phyloP scores from a whole-genome alignment of 768 basidiomycete genomes.

The Lactarius psammicola region DNA sequence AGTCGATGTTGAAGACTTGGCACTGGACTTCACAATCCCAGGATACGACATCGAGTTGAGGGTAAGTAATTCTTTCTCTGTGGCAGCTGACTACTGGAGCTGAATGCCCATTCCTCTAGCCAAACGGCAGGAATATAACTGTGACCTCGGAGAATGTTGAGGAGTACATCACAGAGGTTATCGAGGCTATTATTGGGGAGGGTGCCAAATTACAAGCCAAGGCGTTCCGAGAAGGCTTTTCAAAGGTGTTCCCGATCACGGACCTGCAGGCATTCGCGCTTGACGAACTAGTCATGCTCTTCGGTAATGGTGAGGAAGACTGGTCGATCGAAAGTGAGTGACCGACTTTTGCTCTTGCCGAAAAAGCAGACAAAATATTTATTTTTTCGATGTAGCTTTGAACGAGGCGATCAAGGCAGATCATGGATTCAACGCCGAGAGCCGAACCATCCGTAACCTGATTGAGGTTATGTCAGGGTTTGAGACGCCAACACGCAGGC shows the following conservation, averaged over 20 bases:
- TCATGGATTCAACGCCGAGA: slow-evolving; percentile 96
- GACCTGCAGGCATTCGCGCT: slow-evolving; percentile 92
- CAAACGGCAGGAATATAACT: slow-evolving; percentile 70
- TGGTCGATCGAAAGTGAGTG: slow-evolving; percentile 88
- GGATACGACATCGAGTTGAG: slow-evolving; percentile 92
- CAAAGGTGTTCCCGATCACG: slow-evolving; percentile 90
- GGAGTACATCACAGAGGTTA: slow-evolving; percentile 83
- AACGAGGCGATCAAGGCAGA: slow-evolving; percentile 93
- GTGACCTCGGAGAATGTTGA: slow-evolving; percentile 88
- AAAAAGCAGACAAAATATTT: background rate
- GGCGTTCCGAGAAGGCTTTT: slow-evolving; percentile 93
- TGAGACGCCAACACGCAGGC: slow-evolving; percentile 69
- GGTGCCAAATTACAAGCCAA: slow-evolving; percentile 78
- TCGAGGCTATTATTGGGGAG: slow-evolving; percentile 84
- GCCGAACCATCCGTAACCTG: slow-evolving; percentile 84
- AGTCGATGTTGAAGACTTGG: slow-evolving; percentile 78
- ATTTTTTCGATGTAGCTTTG: slow-evolving; percentile 54
- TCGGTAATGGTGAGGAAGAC: slow-evolving; percentile 97
- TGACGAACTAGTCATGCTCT: slow-evolving; percentile 93
- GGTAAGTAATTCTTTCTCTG: slow-evolving; percentile 43
- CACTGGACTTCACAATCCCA: slow-evolving; percentile 94
- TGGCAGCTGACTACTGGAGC: background rate
- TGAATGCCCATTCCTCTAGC: slow-evolving; percentile 42
- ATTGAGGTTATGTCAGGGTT: slow-evolving; percentile 85
- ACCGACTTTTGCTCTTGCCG: background rate